Evolutionary conservation across 345 rosid genomes (phyloP), one percentile per base, ranked within the genome.

Genomic region (Odontarrhena argentea): DNA sequence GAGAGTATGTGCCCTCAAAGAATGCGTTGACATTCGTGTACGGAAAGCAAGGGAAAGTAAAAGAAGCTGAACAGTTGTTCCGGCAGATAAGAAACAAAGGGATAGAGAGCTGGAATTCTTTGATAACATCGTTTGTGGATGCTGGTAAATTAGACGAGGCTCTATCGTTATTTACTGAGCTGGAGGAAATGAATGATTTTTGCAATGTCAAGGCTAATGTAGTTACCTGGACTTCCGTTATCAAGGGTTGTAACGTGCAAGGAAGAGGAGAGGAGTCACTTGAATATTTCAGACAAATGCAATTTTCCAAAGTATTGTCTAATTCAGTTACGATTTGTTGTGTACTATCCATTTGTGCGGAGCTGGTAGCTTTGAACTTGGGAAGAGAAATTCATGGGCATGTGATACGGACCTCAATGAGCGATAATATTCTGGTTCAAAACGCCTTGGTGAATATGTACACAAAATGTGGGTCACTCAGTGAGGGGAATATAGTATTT

Each of bases 381-480:
- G 96, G 91, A 37, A 81, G 72, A 69, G 87, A 85, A 71, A 77
- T 85, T 48, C 98, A 92, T 77, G 86, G 87, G 35, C 84, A 84
- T 70, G 76, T 78, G 46, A 56, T 78, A 34, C 82, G 86, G 76
- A 74, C 84, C 6, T 63, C 54, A 28, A 80, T 86, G 80, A 51
- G 74, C 49, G 57, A 59, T 46, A 87, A 81, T 75, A 79, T 86
- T 71, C 77, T 86, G 14, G 91, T 87, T 42, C 78, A 60, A 61
- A 89, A 86, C 60, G 81, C 87, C 25, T 81, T 92, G 71, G 81
- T 89, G 55, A 85, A 78, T 49, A 82, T 86, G 96, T 92, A 85
- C 78, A 77, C 81, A 65, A 87, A 82, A 75, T 83, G 88, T 58
- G 88, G 96, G 68, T 74, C 76, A 58, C 77, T 86, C 37, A 51